phyloP scores from a whole-genome alignment of 2,329 filamentous ascomycete species.

The Clonostachys rhizophaga region DNA sequence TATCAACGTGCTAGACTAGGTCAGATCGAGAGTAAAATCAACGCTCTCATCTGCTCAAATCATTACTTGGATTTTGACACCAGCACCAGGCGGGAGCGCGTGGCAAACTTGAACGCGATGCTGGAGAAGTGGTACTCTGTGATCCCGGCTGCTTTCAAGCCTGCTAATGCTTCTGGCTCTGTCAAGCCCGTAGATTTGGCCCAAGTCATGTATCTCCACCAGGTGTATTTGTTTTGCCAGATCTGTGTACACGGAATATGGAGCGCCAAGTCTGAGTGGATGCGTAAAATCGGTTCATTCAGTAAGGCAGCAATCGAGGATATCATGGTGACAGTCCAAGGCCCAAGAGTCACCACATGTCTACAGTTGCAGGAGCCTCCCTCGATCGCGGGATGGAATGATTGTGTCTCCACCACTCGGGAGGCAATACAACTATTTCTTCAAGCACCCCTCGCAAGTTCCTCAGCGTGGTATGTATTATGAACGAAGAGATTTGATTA shows the following conservation, averaged over 20 bases:
- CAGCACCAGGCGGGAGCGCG: conserved; percentile 18
- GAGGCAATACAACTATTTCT: background rate
- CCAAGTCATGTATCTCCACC: conserved; percentile 26
- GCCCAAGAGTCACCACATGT: background rate
- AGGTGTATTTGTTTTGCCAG: conserved; percentile 25
- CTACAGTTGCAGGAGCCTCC: background rate
- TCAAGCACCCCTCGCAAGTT: too few relatives aligned
- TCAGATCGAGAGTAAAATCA: conserved; percentile 32
- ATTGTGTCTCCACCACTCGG: background rate
- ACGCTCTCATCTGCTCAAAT: conserved; percentile 29
- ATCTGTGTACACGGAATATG: conserved; percentile 31
- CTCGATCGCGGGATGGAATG: background rate
- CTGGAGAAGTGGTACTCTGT: conserved; percentile 28
- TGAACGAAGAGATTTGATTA: too few relatives aligned
- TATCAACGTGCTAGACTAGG: conserved; percentile 29
- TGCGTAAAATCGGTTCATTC: conserved; percentile 20
- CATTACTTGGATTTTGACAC: conserved; percentile 14
- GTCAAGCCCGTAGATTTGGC: background rate
- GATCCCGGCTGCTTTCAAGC: conserved; percentile 22
- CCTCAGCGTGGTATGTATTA: too few relatives aligned
- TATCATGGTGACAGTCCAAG: conserved; percentile 1
- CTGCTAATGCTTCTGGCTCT: conserved; percentile 19
- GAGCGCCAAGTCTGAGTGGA: conserved; percentile 27
- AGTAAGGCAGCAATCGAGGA: conserved; percentile 14
- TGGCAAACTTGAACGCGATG: conserved; percentile 18